Evolutionary conservation across 2,329 filamentous ascomycete species (phyloP), one percentile per base, ranked within the genome.

Genomic region (Ampelomyces quisqualis): DNA sequence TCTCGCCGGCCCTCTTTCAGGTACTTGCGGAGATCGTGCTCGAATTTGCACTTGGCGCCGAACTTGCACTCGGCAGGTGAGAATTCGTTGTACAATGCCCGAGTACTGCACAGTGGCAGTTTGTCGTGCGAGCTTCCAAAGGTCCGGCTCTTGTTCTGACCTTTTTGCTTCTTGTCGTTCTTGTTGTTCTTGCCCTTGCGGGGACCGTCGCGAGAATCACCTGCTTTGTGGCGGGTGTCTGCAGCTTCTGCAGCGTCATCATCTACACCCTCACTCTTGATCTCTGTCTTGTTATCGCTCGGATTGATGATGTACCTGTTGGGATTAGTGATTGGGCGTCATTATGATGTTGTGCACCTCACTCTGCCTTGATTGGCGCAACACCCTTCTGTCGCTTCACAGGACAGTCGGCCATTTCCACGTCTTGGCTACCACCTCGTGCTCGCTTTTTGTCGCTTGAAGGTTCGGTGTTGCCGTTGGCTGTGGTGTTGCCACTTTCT

Each of bases 21-120:
- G 63, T 98, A 98, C 63, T 82, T 84, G 49, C 93, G 82, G 31
- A 98, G 72, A 59, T 96, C 82, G 63, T 98, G 93, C 57, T 84
- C 82, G 53, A 85, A 81, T 52, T 82, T 88, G 74, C 93, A 98
- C 47, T 80, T 82, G 21, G 88, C 84, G 18, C 87, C 90, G 57
- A 84, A 94, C 34, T 74, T 78, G 69, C 93, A 97, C 18, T 82
- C 73, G 14, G 64, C 65, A 0, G 90, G 88, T 3, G 88, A 90
- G 66, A 95, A 95, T 64, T 97, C 91, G 24, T 86, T 76, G 47
- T 74, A 78, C 58, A 82, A 78, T 13, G 80, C 80, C 46, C 87
- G 78, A 38, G 84, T 89, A 56, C 82, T 81, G 70, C 91, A 97
- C 7, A 97, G 78, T 27, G 80, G 80, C 40, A 90, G 77, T 20